Conservation (phyloP, 1,284 basidiomycete genomes). For the Malassezia sp. region DNA sequence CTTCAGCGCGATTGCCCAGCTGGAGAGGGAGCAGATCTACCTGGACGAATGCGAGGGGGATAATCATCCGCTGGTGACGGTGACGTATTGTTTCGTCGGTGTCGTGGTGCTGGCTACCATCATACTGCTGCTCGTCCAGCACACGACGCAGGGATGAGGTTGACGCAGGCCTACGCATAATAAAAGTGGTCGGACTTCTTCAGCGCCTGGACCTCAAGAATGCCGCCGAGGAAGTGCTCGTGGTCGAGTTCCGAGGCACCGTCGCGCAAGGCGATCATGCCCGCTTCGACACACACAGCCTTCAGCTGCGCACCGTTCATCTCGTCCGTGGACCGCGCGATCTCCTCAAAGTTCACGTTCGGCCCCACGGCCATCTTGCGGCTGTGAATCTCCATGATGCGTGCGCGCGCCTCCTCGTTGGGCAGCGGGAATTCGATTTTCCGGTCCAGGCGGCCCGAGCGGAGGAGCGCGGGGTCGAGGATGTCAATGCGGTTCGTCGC, state of each 20-base stretch:
- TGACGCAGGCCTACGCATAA: constrained; percentile 18
- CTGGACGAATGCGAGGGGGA: constrained; percentile 16
- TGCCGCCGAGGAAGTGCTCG: constrained; percentile 46
- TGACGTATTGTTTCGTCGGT: constrained; percentile 3
- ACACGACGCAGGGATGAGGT: constrained; percentile 1
- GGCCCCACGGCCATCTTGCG: constrained; percentile 78
- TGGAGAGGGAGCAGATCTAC: constrained; percentile 10
- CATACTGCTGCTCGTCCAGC: constrained; percentile 14
- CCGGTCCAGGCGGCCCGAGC: constrained; percentile 63
- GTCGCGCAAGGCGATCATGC: constrained; percentile 93
- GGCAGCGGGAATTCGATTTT: constrained; percentile 73
- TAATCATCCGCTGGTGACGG: constrained; percentile 7
- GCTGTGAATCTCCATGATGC: constrained; percentile 68
- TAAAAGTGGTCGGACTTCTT: constrained; percentile 46
- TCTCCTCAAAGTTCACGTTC: constrained; percentile 65
- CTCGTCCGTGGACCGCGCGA: constrained; percentile 64
- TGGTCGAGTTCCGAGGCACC: constrained; percentile 58
- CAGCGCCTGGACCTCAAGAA: constrained; percentile 46
- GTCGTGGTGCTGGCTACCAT: constrained; percentile 8
- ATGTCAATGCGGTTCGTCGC: constrained; percentile 99
- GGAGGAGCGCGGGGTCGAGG: constrained; percentile 66
- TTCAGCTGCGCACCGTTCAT: constrained; percentile 59
- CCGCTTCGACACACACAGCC: constrained; percentile 70
- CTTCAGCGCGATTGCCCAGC: constrained; percentile 7
- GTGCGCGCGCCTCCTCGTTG: constrained; percentile 61